A percentile compares a stretch with the other conserved stretches of the same genome.
Conservation (phyloP, 2,329 filamentous ascomycete genomes). For the Paecilomyces dactylethromorphus region DNA sequence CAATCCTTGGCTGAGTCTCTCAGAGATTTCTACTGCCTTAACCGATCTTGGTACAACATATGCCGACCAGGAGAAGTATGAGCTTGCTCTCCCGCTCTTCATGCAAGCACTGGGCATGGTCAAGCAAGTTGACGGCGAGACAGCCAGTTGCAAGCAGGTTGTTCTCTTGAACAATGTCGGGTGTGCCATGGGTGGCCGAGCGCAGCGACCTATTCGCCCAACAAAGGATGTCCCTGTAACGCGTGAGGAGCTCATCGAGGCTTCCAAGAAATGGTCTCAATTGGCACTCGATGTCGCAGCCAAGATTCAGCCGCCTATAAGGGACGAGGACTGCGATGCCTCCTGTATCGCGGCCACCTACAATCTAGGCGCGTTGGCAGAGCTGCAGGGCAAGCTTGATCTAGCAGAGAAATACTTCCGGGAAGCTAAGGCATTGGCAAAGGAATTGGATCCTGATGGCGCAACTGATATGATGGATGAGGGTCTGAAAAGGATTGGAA, state of each 20-base stretch:
- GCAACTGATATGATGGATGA: slow-evolving; percentile 22
- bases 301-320: slow-evolving; percentile 57
- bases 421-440: slow-evolving; percentile 58
- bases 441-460: slow-evolving; percentile 35
- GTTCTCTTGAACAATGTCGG: slow-evolving; percentile 58
- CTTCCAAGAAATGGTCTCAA: slow-evolving; percentile 69
- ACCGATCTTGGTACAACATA: slow-evolving; percentile 70
- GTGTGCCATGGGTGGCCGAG: slow-evolving; percentile 39
- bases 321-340: slow-evolving; percentile 73
- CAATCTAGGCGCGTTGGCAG: slow-evolving; percentile 78
- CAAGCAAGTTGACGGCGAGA: slow-evolving; percentile 35
- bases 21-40: slow-evolving; percentile 28
- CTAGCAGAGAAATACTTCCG: slow-evolving; percentile 63
- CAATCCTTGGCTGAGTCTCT: slow-evolving; percentile 30
- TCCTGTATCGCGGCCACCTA: slow-evolving; percentile 79
- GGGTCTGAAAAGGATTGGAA: slow-evolving; percentile 24
- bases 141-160: slow-evolving; percentile 66
- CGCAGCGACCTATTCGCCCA: slow-evolving; percentile 25
- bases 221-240: slow-evolving; percentile 40
- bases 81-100: slow-evolving; percentile 78
- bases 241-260: slow-evolving; percentile 57
- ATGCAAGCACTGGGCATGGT: slow-evolving; percentile 73
- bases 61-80: slow-evolving; percentile 64
- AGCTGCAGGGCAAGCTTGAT: slow-evolving; percentile 60
- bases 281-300: slow-evolving; percentile 66